A percentile compares a stretch with the other conserved stretches of the same genome.
Conservation (phyloP, 2,329 filamentous ascomycete species). For the Dothidotthia symphoricarpi region DNA sequence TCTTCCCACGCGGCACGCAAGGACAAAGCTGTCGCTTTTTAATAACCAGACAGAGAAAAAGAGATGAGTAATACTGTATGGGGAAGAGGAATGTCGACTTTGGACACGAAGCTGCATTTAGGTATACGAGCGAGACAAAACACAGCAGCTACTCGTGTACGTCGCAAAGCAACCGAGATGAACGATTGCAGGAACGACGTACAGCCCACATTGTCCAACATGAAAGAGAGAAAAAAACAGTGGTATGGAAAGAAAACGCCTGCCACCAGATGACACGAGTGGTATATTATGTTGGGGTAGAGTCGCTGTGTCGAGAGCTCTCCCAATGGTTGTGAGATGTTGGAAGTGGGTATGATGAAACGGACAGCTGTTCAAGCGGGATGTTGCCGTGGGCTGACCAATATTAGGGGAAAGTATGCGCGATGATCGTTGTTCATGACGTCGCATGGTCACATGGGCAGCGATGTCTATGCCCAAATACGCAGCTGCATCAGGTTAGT, state of each 20-base stretch:
- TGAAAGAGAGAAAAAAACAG: conserved; percentile 26
- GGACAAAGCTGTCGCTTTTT: conserved; percentile 19
- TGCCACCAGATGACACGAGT: conserved; percentile 28
- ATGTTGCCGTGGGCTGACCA: conserved; percentile 27
- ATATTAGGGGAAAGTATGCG: conserved; percentile 4
- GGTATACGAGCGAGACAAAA: conserved; percentile 1
- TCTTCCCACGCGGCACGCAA: conserved; percentile 8
- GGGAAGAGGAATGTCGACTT: conserved; percentile 12
- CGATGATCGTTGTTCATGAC: conserved; percentile 12
- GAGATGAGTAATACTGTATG: conserved; percentile 12
- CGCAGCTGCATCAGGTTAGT: conserved; percentile 46
- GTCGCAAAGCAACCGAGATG: conserved; percentile 32
- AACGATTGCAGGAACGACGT: background rate
- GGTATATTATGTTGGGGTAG: conserved; percentile 35
- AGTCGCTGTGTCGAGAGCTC: conserved; percentile 20
- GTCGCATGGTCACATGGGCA: conserved; percentile 20
- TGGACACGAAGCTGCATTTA: no score
- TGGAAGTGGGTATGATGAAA: conserved; percentile 32
- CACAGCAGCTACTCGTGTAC: conserved; percentile 19
- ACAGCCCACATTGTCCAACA: conserved; percentile 17
- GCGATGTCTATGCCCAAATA: conserved; percentile 50
- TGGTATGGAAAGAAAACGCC: conserved; percentile 38
- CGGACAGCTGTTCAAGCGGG: conserved; percentile 19
- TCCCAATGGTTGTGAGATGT: conserved; percentile 20
- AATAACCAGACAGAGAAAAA: conserved; percentile 13